phyloP scores from a whole-genome alignment of 192 early-diverging fungal genomes.

The Lobosporangium transversale region DNA sequence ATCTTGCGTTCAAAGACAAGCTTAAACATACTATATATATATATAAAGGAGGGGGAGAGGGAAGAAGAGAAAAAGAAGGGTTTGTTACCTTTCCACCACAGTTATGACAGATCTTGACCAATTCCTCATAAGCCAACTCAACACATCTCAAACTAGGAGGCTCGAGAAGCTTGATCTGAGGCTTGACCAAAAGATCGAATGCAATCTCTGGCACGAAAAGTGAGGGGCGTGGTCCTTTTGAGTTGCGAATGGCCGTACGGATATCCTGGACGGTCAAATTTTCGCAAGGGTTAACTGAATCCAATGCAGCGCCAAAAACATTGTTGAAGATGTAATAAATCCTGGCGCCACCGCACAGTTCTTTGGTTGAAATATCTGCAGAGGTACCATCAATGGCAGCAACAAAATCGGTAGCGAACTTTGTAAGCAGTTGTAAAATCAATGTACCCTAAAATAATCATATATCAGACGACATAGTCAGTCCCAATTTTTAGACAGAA shows the following conservation, averaged over 20 bases:
- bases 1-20: too few species aligned
- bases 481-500: too few species aligned
- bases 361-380: conserved; percentile 76
- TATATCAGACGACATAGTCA: too few species aligned
- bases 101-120: conserved; percentile 81
- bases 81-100: conserved; percentile 72
- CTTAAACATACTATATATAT: too few species aligned
- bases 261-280: conserved; percentile 79
- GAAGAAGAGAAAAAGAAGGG: background rate
- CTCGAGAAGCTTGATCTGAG: conserved; percentile 80
- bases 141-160: conserved; percentile 82
- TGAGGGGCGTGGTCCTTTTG: conserved; percentile 79
- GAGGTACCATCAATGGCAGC: conserved; percentile 82
- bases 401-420: conserved; percentile 81
- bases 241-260: conserved; percentile 85
- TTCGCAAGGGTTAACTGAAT: conserved; percentile 76
- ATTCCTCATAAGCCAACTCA: conserved; percentile 84
- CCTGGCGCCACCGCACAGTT: conserved; percentile 83
- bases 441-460: conserved; percentile 59
- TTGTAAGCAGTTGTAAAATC: conserved; percentile 75
- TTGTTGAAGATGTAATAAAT: conserved; percentile 88
- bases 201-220: conserved; percentile 89
- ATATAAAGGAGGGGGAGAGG: too few species aligned
- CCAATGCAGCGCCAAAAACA: conserved; percentile 77
- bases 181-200: conserved; percentile 85